Evolutionary conservation across 805 yeast species (phyloP).

Genomic region (Hanseniaspora pseudoguilliermondii): DNA sequence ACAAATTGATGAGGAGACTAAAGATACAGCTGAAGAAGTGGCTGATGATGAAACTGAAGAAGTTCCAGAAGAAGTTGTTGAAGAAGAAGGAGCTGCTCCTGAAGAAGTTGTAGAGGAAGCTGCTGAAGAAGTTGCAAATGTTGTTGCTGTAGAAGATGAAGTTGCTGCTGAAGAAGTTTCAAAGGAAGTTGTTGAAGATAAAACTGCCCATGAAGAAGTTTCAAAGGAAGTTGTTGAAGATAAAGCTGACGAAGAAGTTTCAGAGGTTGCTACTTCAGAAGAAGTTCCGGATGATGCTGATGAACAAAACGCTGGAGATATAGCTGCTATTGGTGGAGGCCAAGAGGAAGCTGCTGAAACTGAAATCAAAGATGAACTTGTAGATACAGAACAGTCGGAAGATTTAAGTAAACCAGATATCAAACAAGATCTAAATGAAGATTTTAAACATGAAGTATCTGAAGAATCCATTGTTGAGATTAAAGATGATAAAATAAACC

Average conservation of each 20-base stretch:
- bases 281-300: neutral
- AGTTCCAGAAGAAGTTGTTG: neutral
- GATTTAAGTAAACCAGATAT: constrained; percentile 7
- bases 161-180: neutral
- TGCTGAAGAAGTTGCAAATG: neutral
- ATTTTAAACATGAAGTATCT: neutral
- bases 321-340: neutral
- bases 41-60: neutral
- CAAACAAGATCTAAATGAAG: constrained; percentile 2
- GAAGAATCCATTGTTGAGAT: neutral
- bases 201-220: neutral
- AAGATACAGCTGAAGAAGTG: neutral
- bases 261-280: neutral
- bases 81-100: constrained; percentile 9
- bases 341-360: neutral
- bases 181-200: constrained; percentile 5
- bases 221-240: too few species aligned
- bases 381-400: constrained; percentile 8
- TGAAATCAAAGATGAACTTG: neutral
- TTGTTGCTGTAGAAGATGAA: neutral
- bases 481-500: neutral
- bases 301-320: too few species aligned
- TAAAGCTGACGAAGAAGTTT: too few species aligned
- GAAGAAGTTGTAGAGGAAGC: constrained; percentile 4
- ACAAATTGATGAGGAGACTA: neutral